A percentile compares a stretch with the other conserved stretches of the same genome.
Evolutionary conservation across 371 early-diverging fungal genomes (phyloP).

Genomic region (Mortierella sp.): DNA sequence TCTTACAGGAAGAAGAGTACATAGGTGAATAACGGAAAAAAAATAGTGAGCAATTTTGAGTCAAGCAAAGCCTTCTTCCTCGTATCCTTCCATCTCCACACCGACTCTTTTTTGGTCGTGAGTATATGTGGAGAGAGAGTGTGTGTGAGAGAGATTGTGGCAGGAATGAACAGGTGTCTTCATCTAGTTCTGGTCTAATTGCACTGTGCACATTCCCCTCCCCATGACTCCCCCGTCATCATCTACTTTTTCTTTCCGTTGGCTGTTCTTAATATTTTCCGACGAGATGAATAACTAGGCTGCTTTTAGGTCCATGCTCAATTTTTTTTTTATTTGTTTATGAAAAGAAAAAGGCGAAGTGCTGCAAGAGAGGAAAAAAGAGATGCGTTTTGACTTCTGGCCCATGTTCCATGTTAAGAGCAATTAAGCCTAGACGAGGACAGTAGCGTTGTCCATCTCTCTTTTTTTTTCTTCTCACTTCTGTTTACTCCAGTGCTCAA

Average conservation of each 20-base stretch:
- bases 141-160: neutral
- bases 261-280: neutral
- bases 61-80: neutral
- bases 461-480: too few relatives aligned
- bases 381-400: neutral
- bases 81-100: neutral
- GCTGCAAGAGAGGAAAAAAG: neutral
- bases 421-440: neutral
- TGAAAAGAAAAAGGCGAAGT: neutral
- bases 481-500: too few relatives aligned
- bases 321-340: neutral
- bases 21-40: neutral
- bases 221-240: neutral
- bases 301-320: neutral
- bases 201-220: slow-evolving; percentile 10
- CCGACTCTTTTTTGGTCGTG: neutral
- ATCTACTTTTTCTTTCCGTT: neutral
- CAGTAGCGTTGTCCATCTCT: neutral
- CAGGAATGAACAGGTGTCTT: neutral
- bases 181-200: neutral
- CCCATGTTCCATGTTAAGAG: slow-evolving; percentile 3
- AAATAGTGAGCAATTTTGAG: neutral
- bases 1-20: neutral
- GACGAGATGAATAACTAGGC: neutral
- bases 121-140: neutral